A percentile compares a stretch with the other conserved stretches of the same genome.
These are phyloP conservation scores for Torulaspora maleeae DNA, from an alignment of 805 yeast species.

Conservation along the genomic window DNA sequence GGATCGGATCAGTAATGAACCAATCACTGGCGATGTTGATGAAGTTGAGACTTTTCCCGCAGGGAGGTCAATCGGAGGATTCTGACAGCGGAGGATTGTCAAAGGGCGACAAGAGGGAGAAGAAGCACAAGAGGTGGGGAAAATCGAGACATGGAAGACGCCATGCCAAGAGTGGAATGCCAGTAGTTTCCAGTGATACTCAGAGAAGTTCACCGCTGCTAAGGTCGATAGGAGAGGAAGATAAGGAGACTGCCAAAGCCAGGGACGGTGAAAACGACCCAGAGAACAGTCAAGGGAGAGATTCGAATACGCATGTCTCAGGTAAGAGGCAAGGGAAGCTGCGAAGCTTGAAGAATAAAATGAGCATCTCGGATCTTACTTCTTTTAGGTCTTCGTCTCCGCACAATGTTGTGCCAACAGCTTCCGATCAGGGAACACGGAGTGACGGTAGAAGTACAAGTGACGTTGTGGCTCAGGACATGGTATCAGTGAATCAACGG, in stretches of 20 bases:
- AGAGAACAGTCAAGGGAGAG: background rate
- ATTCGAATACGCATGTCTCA: background rate
- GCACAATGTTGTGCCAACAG: background rate
- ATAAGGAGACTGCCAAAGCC: background rate
- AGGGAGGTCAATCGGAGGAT: slow-evolving; percentile 6
- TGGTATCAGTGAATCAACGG: background rate
- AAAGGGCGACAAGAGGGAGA: slow-evolving; percentile 5
- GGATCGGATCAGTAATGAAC: slow-evolving; percentile 16
- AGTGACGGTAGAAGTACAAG: background rate
- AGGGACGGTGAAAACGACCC: background rate
- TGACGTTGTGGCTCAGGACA: background rate
- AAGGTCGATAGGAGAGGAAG: slow-evolving; percentile 21
- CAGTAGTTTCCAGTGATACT: background rate
- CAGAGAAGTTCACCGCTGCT: slow-evolving; percentile 1
- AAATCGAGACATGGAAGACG: slow-evolving; percentile 3
- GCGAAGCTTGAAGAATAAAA: slow-evolving; percentile 21
- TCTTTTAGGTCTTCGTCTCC: slow-evolving; percentile 11
- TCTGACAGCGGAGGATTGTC: background rate
- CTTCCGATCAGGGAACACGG: background rate
- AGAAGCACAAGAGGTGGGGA: slow-evolving; percentile 11
- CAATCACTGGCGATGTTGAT: slow-evolving; percentile 25
- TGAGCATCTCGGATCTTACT: slow-evolving; percentile 25
- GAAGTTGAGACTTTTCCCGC: slow-evolving; percentile 20
- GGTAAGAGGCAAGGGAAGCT: slow-evolving; percentile 17
- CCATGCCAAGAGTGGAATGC: background rate